Evolutionary conservation across 352 stramenopile genomes (phyloP).

Genomic region (Pythium biforme): DNA sequence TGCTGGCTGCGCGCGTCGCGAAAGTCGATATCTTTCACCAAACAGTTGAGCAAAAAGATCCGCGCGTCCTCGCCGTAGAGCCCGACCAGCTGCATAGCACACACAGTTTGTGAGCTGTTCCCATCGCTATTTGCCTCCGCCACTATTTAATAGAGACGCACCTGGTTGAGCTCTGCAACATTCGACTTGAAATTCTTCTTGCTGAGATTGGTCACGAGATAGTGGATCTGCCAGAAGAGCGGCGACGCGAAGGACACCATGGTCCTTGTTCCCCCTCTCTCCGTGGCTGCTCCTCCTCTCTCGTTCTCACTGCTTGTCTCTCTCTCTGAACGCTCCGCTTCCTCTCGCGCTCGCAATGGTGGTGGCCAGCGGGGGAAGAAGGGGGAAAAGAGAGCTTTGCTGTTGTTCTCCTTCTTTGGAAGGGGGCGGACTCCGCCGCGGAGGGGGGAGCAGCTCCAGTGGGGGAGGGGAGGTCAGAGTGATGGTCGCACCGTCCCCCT

Average conservation of each 20-base stretch:
- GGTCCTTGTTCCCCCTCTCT: neutral
- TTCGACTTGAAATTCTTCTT: conserved; percentile 95
- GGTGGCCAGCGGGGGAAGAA: neutral
- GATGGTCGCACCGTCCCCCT: conserved; percentile 25
- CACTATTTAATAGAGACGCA: conserved; percentile 16
- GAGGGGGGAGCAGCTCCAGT: conserved; percentile 19
- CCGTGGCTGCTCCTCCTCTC: conserved; percentile 1
- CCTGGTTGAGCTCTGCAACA: conserved; percentile 91
- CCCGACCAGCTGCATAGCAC: conserved; percentile 67
- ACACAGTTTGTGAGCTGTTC: neutral
- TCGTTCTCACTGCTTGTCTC: neutral
- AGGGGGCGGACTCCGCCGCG: neutral
- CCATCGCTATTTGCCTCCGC: neutral
- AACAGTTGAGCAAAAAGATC: conserved; percentile 90
- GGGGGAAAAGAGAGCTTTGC: conserved; percentile 1
- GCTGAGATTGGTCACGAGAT: conserved; percentile 90
- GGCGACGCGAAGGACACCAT: conserved; percentile 92
- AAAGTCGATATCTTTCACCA: conserved; percentile 91
- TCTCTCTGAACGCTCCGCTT: conserved; percentile 14
- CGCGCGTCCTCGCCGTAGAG: conserved; percentile 90
- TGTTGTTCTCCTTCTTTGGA: conserved; percentile 8
- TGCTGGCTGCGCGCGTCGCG: conserved; percentile 75
- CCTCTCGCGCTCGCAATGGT: conserved; percentile 23
- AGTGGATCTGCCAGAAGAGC: conserved; percentile 94
- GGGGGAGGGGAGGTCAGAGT: conserved; percentile 24